Evolutionary conservation across 2,329 filamentous ascomycete species (phyloP), one percentile per base, ranked within the genome.

Genomic region (Trichophyton verrucosum): DNA sequence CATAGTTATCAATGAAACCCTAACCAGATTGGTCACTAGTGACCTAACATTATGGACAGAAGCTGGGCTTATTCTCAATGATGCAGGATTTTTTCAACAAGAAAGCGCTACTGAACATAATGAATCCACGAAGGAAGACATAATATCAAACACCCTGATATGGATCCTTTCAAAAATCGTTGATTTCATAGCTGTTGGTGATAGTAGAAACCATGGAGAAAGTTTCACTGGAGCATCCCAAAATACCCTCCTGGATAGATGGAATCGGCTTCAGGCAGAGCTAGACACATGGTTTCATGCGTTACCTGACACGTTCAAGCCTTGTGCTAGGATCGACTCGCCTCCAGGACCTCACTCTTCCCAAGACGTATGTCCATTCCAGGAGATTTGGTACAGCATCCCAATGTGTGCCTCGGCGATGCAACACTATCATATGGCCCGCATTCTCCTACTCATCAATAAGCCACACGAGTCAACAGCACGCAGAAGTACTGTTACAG

Each of bases 161-260:
- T 87, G 84, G 84, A 78, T 87, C 7, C 76, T 85, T 62, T 81
- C 83, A 5, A 86, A 86, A 66, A 79, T 86, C 3, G 80, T 86
- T 58, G 87, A 87, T 67, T 86, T 82, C 67, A 80, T 86, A 60
- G 82, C 80, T 5, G 76, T 78, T 0, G 81, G 82, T 0, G 82
- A 84, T 61, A 77, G 79, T 3, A 67, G 81, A 3, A 74, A 69
- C 51, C 66, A 68, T 36, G 63, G 63, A 13, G 66, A 70, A 11
- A 61, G 67, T 24, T 68, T 68, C 13, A 68, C 67, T 64, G 71
- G 68, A 61, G 72, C 71, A 65, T 71, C 69, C 70, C 74, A 74
- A 64, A 64, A 71, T 65, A 63, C 71, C 73, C 60, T 80, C 70
- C 33, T 78, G 75, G 62, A 78, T 74, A 64, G 81, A 77, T 73